Conservation (phyloP, 176 grass and related monocot genomes). For the Microstegium vimineum region DNA sequence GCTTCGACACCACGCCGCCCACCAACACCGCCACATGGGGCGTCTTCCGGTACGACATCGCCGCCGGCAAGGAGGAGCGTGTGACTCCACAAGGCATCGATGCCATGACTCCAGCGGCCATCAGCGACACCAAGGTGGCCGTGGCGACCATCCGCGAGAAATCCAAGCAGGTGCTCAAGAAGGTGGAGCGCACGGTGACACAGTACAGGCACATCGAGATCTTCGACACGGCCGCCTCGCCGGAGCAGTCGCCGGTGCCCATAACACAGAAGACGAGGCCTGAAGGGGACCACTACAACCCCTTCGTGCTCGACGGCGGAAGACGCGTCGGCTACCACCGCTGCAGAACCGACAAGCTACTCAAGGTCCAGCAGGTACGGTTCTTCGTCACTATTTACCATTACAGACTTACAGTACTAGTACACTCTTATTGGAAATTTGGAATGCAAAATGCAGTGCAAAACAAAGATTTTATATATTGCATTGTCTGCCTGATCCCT, state of each 20-base stretch:
- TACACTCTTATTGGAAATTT: no score
- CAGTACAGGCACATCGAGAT: neutral
- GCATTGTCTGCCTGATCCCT: no score
- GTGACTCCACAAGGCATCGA: slow-evolving; percentile 6
- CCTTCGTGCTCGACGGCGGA: slow-evolving; percentile 32
- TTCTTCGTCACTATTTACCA: no score
- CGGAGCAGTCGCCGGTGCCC: neutral
- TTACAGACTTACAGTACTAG: no score
- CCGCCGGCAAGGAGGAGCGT: neutral
- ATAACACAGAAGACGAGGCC: neutral
- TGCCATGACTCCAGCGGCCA: slow-evolving; percentile 42
- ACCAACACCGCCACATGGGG: neutral
- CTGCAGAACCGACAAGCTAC: neutral
- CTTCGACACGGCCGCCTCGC: neutral
- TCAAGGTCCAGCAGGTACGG: no score
- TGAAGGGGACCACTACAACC: slow-evolving; percentile 30
- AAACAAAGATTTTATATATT: no score
- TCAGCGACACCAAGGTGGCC: slow-evolving; percentile 34
- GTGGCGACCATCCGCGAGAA: slow-evolving; percentile 29
- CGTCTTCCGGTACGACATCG: slow-evolving; percentile 18
- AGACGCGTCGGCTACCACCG: slow-evolving; percentile 23
- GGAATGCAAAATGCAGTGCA: no score
- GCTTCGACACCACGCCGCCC: neutral
- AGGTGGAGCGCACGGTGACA: neutral
- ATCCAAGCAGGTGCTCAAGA: neutral